Percentiles rank a stretch among this genome's conserved stretches.
phyloP scores from a whole-genome alignment of 768 basidiomycete species.

The Hydnomerulius pinastri region DNA sequence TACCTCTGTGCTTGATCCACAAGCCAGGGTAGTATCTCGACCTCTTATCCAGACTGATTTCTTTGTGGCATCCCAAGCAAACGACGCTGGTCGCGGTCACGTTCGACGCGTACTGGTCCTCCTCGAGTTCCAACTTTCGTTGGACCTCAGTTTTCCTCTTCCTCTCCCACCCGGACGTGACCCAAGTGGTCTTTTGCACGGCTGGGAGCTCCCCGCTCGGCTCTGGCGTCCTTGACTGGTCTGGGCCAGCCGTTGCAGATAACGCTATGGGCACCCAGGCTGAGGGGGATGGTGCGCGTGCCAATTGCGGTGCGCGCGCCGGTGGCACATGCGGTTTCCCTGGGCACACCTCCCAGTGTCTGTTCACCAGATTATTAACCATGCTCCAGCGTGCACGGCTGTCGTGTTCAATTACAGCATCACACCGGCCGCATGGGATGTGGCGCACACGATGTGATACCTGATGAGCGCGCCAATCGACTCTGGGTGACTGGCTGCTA shows the following conservation, averaged over 20 bases:
- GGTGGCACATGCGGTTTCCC: conserved; percentile 17
- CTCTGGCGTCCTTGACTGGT: conserved; percentile 1
- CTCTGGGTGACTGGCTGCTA: conserved; percentile 4
- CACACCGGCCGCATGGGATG: conserved; percentile 31
- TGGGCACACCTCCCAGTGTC: conserved; percentile 30
- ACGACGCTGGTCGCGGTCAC: conserved; percentile 29
- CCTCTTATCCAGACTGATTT: conserved; percentile 37
- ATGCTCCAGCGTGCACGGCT: conserved; percentile 25
- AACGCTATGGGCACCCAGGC: conserved; percentile 9
- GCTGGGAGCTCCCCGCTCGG: not conserved
- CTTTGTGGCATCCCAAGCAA: conserved; percentile 30
- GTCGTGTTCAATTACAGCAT: conserved; percentile 27
- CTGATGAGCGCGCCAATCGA: conserved; percentile 11
- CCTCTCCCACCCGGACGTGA: conserved; percentile 22
- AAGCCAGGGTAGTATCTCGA: conserved; percentile 37
- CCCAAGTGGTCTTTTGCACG: conserved; percentile 8
- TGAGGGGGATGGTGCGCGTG: conserved; percentile 13
- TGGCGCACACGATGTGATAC: conserved; percentile 9
- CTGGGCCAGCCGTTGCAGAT: conserved; percentile 5
- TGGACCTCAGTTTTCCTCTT: conserved; percentile 31
- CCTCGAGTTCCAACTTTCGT: conserved; percentile 28
- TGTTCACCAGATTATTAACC: conserved; percentile 28
- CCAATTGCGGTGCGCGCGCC: conserved; percentile 7
- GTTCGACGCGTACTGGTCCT: conserved; percentile 27
- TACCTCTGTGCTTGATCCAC: conserved; percentile 34